Conservation (phyloP, 1,284 basidiomycete genomes). For the Lignosus rhinocerotis region DNA sequence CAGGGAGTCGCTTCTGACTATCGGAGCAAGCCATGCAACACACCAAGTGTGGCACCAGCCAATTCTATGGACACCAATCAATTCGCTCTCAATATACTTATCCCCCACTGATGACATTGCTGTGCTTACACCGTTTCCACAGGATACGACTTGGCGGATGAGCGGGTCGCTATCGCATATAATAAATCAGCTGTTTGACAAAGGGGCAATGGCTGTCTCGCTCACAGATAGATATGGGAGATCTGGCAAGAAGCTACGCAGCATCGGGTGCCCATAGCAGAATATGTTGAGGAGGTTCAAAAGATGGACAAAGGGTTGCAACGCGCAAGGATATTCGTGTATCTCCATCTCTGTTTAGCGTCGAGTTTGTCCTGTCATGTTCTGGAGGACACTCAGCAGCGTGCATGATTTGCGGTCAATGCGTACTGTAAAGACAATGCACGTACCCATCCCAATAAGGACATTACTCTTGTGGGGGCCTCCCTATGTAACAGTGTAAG, state of each 20-base stretch:
- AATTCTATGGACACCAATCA: constrained; percentile 41
- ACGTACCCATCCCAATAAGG: constrained; percentile 72
- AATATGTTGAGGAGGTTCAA: too few relatives aligned
- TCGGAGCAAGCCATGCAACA: neutral
- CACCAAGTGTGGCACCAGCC: constrained; percentile 60
- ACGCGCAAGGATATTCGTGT: constrained; percentile 65
- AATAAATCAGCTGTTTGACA: neutral
- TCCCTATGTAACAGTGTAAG: neutral
- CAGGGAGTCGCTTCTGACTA: neutral
- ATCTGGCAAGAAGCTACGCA: constrained; percentile 48
- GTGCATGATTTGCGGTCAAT: neutral
- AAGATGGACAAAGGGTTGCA: neutral
- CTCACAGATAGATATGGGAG: constrained; percentile 56
- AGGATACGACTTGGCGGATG: constrained; percentile 67
- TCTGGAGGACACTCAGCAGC: constrained; percentile 15
- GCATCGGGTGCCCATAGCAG: neutral
- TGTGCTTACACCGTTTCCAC: constrained; percentile 69
- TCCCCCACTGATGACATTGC: constrained; percentile 40
- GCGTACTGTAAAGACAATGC: neutral
- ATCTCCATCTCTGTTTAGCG: constrained; percentile 48
- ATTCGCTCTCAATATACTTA: neutral
- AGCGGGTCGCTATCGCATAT: constrained; percentile 38
- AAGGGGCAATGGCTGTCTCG: constrained; percentile 27
- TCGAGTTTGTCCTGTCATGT: constrained; percentile 50
- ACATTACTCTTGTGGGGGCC: constrained; percentile 53